Conservation (phyloP, 2,329 filamentous ascomycete species). For the Xylariaceae sp. region DNA sequence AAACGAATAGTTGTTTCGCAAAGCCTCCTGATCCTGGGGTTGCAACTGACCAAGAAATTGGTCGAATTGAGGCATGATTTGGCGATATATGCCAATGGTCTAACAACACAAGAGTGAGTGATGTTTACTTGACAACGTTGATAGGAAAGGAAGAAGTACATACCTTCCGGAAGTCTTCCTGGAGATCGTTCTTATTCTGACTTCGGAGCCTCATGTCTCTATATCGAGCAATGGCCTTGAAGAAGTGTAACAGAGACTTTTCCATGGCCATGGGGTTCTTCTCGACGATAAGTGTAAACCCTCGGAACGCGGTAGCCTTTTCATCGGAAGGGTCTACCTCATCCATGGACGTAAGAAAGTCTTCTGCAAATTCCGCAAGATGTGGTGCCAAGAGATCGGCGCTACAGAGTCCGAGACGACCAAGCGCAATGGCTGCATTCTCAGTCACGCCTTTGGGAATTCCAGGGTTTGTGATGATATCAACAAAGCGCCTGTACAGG, state of each 20-base stretch:
- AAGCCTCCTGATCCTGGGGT: constrained; percentile 47
- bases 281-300: constrained; percentile 81
- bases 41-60: constrained; percentile 53
- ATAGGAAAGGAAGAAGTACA: constrained; percentile 28
- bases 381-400: constrained; percentile 74
- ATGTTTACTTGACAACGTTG: not conserved
- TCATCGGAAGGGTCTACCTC: constrained; percentile 87
- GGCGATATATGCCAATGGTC: constrained; percentile 55
- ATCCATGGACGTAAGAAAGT: constrained; percentile 78
- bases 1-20: constrained; percentile 49
- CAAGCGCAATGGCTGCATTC: constrained; percentile 91
- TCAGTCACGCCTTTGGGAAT: constrained; percentile 86
- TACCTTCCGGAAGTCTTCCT: constrained; percentile 75
- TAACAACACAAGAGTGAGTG: constrained; percentile 26
- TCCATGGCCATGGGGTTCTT: constrained; percentile 92
- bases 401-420: constrained; percentile 79
- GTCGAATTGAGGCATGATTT: constrained; percentile 58
- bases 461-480: constrained; percentile 80
- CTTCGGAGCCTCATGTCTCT: constrained; percentile 60
- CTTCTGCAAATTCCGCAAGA: constrained; percentile 74
- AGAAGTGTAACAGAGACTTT: constrained; percentile 76
- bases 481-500: constrained; percentile 72
- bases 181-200: constrained; percentile 62
- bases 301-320: constrained; percentile 89
- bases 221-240: constrained; percentile 78